Evolutionary conservation across 176 grass and related monocot species (phyloP).

Genomic region (Lolium rigidum): DNA sequence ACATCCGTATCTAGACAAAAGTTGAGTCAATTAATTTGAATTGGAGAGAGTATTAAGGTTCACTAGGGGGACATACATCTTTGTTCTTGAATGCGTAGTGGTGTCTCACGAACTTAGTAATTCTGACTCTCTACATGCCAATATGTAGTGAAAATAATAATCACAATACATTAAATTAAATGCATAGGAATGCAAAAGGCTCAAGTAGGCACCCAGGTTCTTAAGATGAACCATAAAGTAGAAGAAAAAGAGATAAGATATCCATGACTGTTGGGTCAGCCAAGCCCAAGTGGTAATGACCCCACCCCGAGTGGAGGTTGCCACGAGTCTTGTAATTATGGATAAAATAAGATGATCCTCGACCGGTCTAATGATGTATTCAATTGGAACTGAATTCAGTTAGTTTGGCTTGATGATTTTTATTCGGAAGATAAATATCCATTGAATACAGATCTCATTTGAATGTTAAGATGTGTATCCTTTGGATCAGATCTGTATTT

Average conservation of each 20-base stretch:
- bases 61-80: background rate
- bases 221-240: conserved; percentile 13
- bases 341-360: background rate
- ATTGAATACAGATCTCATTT: background rate
- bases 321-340: background rate
- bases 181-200: conserved; percentile 2
- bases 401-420: background rate
- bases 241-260: conserved; percentile 2
- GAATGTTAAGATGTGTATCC: background rate
- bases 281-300: background rate
- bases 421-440: too few species aligned
- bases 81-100: background rate
- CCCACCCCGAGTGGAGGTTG: background rate
- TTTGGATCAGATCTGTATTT: background rate
- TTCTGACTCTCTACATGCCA: background rate
- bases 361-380: background rate
- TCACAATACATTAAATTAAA: background rate
- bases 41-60: too few species aligned
- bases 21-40: too few species aligned
- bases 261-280: background rate
- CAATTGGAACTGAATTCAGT: background rate
- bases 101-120: background rate
- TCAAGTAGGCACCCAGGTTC: conserved; percentile 2
- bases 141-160: conserved; percentile 1
- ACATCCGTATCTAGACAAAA: too few species aligned